These are phyloP conservation scores for Suillus discolor DNA, from an alignment of 768 basidiomycete genomes.

Conservation along the genomic window DNA sequence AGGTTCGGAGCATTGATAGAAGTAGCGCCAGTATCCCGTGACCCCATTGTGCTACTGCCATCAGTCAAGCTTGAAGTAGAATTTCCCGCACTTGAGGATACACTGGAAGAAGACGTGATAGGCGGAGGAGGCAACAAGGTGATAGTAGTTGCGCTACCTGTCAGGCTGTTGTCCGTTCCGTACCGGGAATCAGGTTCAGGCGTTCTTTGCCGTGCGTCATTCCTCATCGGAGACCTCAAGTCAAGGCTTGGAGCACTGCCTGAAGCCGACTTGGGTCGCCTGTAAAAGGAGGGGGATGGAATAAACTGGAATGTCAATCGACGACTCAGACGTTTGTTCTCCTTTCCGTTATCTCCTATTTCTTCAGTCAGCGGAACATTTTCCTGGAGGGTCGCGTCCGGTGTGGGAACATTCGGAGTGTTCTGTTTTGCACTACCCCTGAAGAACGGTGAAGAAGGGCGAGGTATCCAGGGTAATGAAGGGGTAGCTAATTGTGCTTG, in stretches of 20 bases:
- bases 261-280: slow-evolving; percentile 19
- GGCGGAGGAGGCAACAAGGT: slow-evolving; percentile 4
- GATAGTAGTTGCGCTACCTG: slow-evolving; percentile 8
- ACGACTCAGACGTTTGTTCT: slow-evolving; percentile 13
- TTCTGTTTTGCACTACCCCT: slow-evolving; percentile 2
- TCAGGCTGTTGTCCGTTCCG: neutral
- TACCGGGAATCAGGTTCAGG: neutral
- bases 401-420: neutral
- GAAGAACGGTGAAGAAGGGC: slow-evolving; percentile 1
- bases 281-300: slow-evolving; percentile 22
- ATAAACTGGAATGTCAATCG: slow-evolving; percentile 30
- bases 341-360: neutral
- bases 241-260: neutral
- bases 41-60: slow-evolving; percentile 1
- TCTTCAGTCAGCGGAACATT: neutral
- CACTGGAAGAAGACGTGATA: slow-evolving; percentile 5
- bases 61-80: slow-evolving; percentile 3
- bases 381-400: neutral
- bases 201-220: neutral
- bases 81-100: slow-evolving; percentile 4
- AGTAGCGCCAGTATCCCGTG: neutral
- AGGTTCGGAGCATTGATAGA: neutral
- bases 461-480: slow-evolving; percentile 8
- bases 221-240: neutral
- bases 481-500: neutral